Conservation (phyloP, 2,329 filamentous ascomycete species). For the Purpureocillium lavendulum region DNA sequence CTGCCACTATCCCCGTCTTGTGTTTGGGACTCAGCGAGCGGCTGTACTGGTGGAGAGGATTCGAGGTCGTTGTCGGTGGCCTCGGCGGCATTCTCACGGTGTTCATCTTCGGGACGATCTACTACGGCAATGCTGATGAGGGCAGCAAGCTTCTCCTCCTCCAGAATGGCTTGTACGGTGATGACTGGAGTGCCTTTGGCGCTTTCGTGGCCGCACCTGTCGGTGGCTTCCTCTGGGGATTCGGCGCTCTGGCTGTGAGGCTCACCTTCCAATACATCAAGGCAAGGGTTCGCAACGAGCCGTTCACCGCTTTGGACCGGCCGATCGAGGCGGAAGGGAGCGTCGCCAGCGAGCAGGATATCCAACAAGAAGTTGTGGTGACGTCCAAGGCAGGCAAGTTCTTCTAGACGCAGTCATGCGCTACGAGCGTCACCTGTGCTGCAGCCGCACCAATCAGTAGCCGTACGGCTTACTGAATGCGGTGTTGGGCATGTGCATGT, state of each 20-base stretch:
- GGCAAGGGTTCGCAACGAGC: constrained; percentile 48
- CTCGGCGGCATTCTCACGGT: constrained; percentile 71
- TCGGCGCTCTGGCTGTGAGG: constrained; percentile 52
- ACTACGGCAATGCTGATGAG: constrained; percentile 57
- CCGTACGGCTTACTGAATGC: too few relatives aligned
- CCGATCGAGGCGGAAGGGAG: constrained; percentile 21
- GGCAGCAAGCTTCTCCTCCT: constrained; percentile 64
- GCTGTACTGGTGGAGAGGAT: constrained; percentile 72
- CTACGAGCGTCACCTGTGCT: too few relatives aligned
- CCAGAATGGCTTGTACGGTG: constrained; percentile 63
- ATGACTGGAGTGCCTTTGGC: constrained; percentile 77
- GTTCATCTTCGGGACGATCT: constrained; percentile 73
- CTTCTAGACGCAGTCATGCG: constrained; percentile 30
- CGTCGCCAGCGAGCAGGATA: constrained; percentile 6
- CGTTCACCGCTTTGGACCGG: constrained; percentile 61
- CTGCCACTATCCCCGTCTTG: constrained; percentile 66
- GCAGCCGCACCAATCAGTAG: too few relatives aligned
- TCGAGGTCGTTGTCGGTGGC: constrained; percentile 71
- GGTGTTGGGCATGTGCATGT: too few relatives aligned
- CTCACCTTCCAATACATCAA: constrained; percentile 48
- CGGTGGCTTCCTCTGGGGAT: constrained; percentile 65
- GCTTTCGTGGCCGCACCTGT: constrained; percentile 75
- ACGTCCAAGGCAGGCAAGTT: constrained; percentile 42
- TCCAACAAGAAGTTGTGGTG: constrained; percentile 19
- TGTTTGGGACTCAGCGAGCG: constrained; percentile 61